Conservation (phyloP, 2,329 filamentous ascomycete genomes). For the Anisogramma anomala region DNA sequence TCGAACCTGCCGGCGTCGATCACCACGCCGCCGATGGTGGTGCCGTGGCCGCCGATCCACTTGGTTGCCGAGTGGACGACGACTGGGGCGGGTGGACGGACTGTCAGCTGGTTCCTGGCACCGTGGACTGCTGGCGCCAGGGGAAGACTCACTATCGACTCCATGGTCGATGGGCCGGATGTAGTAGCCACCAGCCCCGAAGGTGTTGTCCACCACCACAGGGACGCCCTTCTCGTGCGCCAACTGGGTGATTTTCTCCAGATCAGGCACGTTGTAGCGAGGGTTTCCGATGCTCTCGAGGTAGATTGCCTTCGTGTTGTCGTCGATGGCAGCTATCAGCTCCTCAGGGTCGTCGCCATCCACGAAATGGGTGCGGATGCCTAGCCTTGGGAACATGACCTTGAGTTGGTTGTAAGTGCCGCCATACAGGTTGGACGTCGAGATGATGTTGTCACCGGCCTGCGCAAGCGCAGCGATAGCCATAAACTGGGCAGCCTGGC, state of each 20-base stretch:
- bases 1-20: slow-evolving; percentile 87
- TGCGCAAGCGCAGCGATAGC: slow-evolving; percentile 73
- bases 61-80: slow-evolving; percentile 92
- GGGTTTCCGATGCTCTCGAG: slow-evolving; percentile 92
- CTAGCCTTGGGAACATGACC: slow-evolving; percentile 75
- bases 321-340: slow-evolving; percentile 73
- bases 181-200: slow-evolving; percentile 86
- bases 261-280: slow-evolving; percentile 82
- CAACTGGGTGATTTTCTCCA: slow-evolving; percentile 73
- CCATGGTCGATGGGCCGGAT: slow-evolving; percentile 78
- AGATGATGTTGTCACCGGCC: slow-evolving; percentile 84
- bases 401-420: slow-evolving; percentile 98
- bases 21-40: slow-evolving; percentile 77
- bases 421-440: slow-evolving; percentile 83
- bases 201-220: slow-evolving; percentile 79
- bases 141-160: slow-evolving; percentile 48
- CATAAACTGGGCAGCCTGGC: slow-evolving; percentile 89
- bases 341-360: slow-evolving; percentile 68
- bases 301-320: slow-evolving; percentile 86
- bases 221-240: slow-evolving; percentile 60
- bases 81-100: slow-evolving; percentile 25
- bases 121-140: background rate
- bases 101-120: background rate
- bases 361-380: slow-evolving; percentile 81
- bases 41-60: slow-evolving; percentile 94